phyloP scores from a whole-genome alignment of 345 rosid genomes.

The Hypericum androsaemum region DNA sequence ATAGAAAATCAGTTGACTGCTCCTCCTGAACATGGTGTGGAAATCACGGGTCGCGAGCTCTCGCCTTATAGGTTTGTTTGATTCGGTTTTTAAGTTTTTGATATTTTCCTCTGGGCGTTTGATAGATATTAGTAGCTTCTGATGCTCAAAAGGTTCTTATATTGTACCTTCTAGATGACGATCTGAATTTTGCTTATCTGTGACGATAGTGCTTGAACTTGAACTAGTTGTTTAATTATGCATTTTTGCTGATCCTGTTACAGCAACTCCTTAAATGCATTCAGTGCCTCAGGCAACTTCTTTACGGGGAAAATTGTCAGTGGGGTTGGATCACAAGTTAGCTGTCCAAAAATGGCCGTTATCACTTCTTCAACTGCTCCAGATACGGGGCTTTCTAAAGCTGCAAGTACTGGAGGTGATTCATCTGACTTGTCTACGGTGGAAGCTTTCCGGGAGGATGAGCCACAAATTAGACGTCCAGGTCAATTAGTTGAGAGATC shows the following conservation, averaged over 20 bases:
- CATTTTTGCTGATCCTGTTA: slow-evolving; percentile 3
- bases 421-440: slow-evolving; percentile 31
- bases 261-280: slow-evolving; percentile 24
- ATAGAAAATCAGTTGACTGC: slow-evolving; percentile 23
- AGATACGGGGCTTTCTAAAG: slow-evolving; percentile 13
- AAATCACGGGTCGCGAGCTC: slow-evolving; percentile 20
- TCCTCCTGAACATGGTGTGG: slow-evolving; percentile 11
- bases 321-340: slow-evolving; percentile 17
- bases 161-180: not conserved
- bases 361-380: slow-evolving; percentile 17
- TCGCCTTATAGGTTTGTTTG: slow-evolving; percentile 26
- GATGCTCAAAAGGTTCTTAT: not conserved
- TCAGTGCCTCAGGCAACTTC: too few relatives aligned
- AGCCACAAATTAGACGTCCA: slow-evolving; percentile 13
- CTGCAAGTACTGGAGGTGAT: slow-evolving; percentile 19
- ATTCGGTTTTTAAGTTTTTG: not conserved
- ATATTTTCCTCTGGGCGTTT: not conserved
- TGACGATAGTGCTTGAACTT: too few relatives aligned
- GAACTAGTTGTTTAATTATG: not conserved
- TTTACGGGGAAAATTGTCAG: slow-evolving; percentile 11
- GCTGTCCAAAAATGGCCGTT: slow-evolving; percentile 9
- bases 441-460: slow-evolving; percentile 32
- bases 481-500: slow-evolving; percentile 17
- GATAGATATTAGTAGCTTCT: not conserved
- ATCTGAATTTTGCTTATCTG: not conserved